Percentiles rank a stretch among this genome's conserved stretches.
Evolutionary conservation across 139 green algal genomes (phyloP).

Genomic region (Axilococcus clingmanii): DNA sequence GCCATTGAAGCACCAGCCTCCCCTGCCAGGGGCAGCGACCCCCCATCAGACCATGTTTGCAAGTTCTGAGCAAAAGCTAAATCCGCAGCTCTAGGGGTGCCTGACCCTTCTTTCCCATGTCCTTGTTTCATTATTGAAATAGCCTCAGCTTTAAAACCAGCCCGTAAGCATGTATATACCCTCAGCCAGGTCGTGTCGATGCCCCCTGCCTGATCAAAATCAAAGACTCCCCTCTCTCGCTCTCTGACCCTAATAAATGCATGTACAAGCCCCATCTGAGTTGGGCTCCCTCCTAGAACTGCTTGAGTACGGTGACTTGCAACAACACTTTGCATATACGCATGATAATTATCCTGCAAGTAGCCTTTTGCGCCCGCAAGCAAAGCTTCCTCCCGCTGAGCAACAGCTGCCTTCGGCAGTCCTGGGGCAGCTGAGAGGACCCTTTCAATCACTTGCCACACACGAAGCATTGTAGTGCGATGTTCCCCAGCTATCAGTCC

Average conservation of each 20-base stretch:
- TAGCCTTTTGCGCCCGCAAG: slow-evolving; percentile 34
- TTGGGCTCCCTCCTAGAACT: slow-evolving; percentile 42
- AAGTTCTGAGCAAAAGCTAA: slow-evolving; percentile 8
- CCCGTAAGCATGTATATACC: slow-evolving; percentile 61
- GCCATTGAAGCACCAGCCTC: slow-evolving; percentile 17
- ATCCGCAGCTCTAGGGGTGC: slow-evolving; percentile 15
- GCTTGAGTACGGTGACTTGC: slow-evolving; percentile 34
- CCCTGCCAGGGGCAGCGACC: slow-evolving; percentile 11
- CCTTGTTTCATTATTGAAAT: slow-evolving; percentile 32
- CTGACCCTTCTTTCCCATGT: slow-evolving; percentile 15
- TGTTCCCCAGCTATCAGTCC: slow-evolving; percentile 14
- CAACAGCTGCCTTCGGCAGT: slow-evolving; percentile 5
- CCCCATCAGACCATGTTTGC: slow-evolving; percentile 23
- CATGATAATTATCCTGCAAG: slow-evolving; percentile 45
- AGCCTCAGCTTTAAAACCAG: slow-evolving; percentile 49
- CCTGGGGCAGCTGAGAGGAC: slow-evolving; percentile 31
- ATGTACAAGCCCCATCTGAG: slow-evolving; percentile 48
- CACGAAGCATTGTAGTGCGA: slow-evolving; percentile 37
- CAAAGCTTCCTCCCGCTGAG: slow-evolving; percentile 14
- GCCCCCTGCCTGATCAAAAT: slow-evolving; percentile 61
- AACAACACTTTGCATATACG: slow-evolving; percentile 53
- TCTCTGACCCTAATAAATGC: slow-evolving; percentile 51
- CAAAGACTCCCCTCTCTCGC: slow-evolving; percentile 39
- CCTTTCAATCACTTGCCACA: slow-evolving; percentile 54
- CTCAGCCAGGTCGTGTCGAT: slow-evolving; percentile 64